Evolutionary conservation across 2,329 filamentous ascomycete species (phyloP), one percentile per base, ranked within the genome.

Genomic region (Stenocarpella maydis): DNA sequence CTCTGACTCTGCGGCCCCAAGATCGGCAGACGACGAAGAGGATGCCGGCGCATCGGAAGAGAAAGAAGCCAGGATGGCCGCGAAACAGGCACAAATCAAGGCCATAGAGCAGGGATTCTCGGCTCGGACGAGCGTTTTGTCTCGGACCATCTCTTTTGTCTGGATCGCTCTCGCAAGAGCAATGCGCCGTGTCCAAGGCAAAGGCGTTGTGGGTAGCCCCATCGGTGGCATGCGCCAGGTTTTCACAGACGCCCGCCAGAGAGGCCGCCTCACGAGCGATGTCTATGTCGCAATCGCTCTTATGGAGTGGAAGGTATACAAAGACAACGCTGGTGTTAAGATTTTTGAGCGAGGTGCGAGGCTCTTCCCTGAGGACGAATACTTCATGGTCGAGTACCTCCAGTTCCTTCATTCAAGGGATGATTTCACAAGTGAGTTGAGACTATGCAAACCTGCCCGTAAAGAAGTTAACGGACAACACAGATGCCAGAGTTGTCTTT

Each of bases 161-260:
- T 99, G 96, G 96, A 97, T 98, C 76, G 94, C 94, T 19, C 85
- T 98, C 70, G 97, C 97, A 81, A 91, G 96, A 63, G 92, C 95
- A 4, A 97, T 97, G 88, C 92, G 96, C 68, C 93, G 96, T 65
- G 91, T 98, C 19, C 95, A 98, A 80, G 97, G 96, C 71, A 94
- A 95, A 72, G 91, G 91, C 43, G 90, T 88, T 75, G 78, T 84
- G 17, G 87, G 88, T 74, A 84, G 80, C 21, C 81, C 85, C 31
- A 80, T 83, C 2, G 84, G 84, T 47, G 96, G 96, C 3, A 92
- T 97, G 74, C 89, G 96, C 71, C 92, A 94, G 74, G 90, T 98
- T 15, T 98, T 99, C 77, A 91, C 90, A 2, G 94, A 98, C 78
- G 95, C 96, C 58, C 90, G 96, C 41, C 92, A 92, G 75, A 90